These are phyloP conservation scores for Penicillium sp. DNA, from an alignment of 2,329 filamentous ascomycete genomes.

Conservation along the genomic window DNA sequence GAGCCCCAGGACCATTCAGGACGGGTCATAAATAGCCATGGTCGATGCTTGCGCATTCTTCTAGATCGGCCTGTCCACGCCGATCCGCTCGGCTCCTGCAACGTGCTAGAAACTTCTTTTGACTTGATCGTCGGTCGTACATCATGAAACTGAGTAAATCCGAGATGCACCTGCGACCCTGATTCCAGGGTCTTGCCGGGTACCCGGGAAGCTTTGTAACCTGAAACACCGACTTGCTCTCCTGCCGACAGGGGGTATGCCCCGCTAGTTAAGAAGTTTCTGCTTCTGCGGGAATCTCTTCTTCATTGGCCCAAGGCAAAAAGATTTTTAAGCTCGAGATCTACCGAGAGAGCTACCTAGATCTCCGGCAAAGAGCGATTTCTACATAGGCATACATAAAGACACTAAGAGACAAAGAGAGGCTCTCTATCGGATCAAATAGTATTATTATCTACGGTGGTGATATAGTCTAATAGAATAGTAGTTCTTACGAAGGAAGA, in stretches of 20 bases:
- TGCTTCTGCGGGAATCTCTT: neutral
- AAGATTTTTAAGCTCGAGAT: no score
- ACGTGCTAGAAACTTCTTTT: neutral
- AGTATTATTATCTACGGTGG: no score
- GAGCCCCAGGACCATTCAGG: neutral
- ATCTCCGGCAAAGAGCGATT: no score
- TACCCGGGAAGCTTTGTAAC: slow-evolving; percentile 1
- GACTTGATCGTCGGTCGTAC: neutral
- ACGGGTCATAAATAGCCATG: neutral
- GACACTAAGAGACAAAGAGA: no score
- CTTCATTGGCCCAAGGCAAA: no score
- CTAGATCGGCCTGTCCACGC: neutral
- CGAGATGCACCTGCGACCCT: neutral
- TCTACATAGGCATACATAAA: no score
- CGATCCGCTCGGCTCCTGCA: neutral
- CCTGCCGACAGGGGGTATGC: neutral
- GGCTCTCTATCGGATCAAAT: no score
- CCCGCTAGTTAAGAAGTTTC: neutral
- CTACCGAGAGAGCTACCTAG: no score
- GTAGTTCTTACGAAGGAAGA: no score
- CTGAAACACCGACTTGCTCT: slow-evolving; percentile 1
- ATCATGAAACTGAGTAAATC: neutral
- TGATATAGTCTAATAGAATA: no score
- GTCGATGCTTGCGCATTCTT: neutral
- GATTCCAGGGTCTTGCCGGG: neutral